Percentiles rank a stretch among this genome's conserved stretches.
Conservation (phyloP, 176 grass and related monocot genomes). For the Bothriochloa decipiens region DNA sequence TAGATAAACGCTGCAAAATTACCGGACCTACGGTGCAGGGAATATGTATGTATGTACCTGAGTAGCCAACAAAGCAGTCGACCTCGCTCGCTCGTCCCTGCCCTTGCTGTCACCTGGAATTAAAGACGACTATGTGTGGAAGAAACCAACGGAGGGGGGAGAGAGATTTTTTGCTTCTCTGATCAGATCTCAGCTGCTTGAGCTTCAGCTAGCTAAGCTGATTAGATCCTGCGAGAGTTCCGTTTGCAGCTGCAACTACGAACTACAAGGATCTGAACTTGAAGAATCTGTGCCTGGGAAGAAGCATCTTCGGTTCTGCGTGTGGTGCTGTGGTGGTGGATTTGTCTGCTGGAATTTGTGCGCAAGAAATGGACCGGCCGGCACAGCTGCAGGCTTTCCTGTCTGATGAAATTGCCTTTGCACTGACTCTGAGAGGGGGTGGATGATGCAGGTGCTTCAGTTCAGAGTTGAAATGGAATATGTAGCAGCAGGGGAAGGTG, state of each 20-base stretch:
- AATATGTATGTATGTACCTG: neutral
- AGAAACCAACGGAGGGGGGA: neutral
- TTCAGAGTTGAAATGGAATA: neutral
- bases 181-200: neutral
- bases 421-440: too few species aligned
- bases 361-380: neutral
- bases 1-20: too few species aligned
- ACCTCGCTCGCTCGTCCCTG: neutral
- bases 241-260: neutral
- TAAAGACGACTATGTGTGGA: neutral
- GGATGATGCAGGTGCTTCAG: neutral
- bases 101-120: neutral
- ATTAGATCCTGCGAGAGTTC: neutral
- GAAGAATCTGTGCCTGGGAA: slow-evolving; percentile 60
- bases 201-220: neutral
- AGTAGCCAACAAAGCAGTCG: neutral
- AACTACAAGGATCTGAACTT: slow-evolving; percentile 44
- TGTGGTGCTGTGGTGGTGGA: neutral
- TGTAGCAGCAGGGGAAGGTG: neutral
- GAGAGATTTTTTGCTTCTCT: neutral
- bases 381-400: too few species aligned
- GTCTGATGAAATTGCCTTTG: too few species aligned
- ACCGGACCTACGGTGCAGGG: neutral
- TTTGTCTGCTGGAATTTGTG: neutral
- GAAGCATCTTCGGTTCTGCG: slow-evolving; percentile 45